phyloP scores from a whole-genome alignment of 306 rosid genomes.

The Medicago lupulina region DNA sequence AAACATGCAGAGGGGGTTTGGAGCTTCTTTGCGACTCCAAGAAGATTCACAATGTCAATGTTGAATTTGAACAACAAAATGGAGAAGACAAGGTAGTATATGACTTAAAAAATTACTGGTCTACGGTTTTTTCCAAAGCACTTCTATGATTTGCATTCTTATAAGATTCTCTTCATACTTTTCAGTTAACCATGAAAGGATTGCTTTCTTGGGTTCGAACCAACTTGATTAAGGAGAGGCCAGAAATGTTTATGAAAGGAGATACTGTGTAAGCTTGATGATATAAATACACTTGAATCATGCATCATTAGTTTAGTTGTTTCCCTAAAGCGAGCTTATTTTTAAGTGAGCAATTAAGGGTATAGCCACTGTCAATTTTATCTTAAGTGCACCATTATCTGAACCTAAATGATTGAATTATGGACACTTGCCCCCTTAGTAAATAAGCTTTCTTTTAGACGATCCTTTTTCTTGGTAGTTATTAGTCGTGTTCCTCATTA shows the following conservation, averaged over 20 bases:
- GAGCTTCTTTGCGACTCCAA: slow-evolving; percentile 93
- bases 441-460: not conserved
- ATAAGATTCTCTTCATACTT: slow-evolving; percentile 32
- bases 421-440: slow-evolving; percentile 9
- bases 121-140: not conserved
- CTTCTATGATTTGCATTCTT: slow-evolving; percentile 16
- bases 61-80: slow-evolving; percentile 64
- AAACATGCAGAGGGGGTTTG: slow-evolving; percentile 77
- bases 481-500: slow-evolving; percentile 15
- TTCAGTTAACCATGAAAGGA: slow-evolving; percentile 81
- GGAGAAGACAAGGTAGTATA: slow-evolving; percentile 63
- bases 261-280: slow-evolving; percentile 79
- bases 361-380: not conserved
- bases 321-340: slow-evolving; percentile 4
- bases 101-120: not conserved
- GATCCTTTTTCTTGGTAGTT: not conserved
- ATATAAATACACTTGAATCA: slow-evolving; percentile 7
- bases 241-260: slow-evolving; percentile 98
- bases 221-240: slow-evolving; percentile 92
- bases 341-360: not conserved
- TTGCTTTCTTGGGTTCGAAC: slow-evolving; percentile 83
- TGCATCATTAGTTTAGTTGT: slow-evolving; percentile 23
- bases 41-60: slow-evolving; percentile 76
- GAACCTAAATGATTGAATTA: slow-evolving; percentile 2
- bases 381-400: not conserved